A percentile compares a stretch with the other conserved stretches of the same genome.
phyloP scores from a whole-genome alignment of 305 asterid genomes.

The Ajuga reptans region DNA sequence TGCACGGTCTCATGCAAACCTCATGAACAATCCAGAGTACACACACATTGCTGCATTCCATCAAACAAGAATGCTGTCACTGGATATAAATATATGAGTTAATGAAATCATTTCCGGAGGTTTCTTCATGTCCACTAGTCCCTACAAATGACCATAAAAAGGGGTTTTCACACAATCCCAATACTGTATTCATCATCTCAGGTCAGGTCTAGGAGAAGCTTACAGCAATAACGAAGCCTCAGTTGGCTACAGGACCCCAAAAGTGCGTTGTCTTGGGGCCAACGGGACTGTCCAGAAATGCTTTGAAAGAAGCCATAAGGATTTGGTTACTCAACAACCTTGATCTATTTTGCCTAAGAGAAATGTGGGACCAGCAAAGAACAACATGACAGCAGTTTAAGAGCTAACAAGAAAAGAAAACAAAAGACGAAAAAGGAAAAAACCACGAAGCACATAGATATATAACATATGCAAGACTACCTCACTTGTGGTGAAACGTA shows the following conservation, averaged over 20 bases:
- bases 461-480: too few relatives aligned
- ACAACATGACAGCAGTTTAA: too few relatives aligned
- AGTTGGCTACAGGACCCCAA: constrained; percentile 85
- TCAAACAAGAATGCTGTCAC: constrained; percentile 87
- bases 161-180: background rate
- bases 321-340: background rate
- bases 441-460: too few relatives aligned
- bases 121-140: constrained; percentile 28
- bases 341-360: too few relatives aligned
- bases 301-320: constrained; percentile 49
- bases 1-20: constrained; percentile 84
- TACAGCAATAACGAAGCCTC: constrained; percentile 80
- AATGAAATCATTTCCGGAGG: constrained; percentile 90
- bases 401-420: too few relatives aligned
- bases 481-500: too few relatives aligned
- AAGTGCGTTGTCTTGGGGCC: constrained; percentile 90
- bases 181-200: background rate
- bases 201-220: constrained; percentile 25
- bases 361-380: too few relatives aligned
- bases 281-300: constrained; percentile 71
- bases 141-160: constrained; percentile 23
- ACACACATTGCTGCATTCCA: constrained; percentile 56
- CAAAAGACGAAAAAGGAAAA: too few relatives aligned
- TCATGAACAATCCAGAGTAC: constrained; percentile 69
- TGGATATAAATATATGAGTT: too few relatives aligned